Evolutionary conservation across 1,139 yeast genomes (phyloP).

Genomic region (Citeromyces hawaiiensis): DNA sequence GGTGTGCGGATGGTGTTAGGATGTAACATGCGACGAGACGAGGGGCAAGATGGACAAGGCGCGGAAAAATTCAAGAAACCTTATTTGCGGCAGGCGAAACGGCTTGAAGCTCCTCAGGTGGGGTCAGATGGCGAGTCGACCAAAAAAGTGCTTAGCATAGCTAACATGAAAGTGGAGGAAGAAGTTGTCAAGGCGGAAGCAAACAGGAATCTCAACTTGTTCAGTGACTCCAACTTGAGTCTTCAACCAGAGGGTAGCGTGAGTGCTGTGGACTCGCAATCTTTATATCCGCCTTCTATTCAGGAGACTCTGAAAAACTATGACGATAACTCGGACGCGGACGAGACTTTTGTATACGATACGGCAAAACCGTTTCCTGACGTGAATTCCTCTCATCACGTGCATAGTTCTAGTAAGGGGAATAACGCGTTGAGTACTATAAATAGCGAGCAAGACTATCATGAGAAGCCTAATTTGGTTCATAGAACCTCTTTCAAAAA

Average conservation of each 20-base stretch:
- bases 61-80: not conserved
- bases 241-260: not conserved
- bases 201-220: slow-evolving; percentile 1
- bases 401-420: not conserved
- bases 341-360: not conserved
- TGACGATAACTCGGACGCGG: not conserved
- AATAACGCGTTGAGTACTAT: not conserved
- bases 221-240: not conserved
- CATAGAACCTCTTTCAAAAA: not conserved
- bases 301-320: not conserved
- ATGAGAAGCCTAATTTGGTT: not conserved
- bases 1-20: no score
- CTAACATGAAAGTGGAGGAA: slow-evolving; percentile 3
- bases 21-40: not conserved
- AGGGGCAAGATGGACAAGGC: not conserved
- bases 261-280: not conserved
- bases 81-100: not conserved
- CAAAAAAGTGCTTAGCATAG: not conserved
- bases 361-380: not conserved
- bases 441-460: not conserved
- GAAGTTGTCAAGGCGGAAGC: slow-evolving; percentile 3
- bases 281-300: slow-evolving; percentile 1
- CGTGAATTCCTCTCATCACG: not conserved
- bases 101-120: not conserved
- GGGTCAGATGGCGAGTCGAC: not conserved